Evolutionary conservation across 2,329 filamentous ascomycete species (phyloP).

Genomic region (Cytospora paraplurivora): DNA sequence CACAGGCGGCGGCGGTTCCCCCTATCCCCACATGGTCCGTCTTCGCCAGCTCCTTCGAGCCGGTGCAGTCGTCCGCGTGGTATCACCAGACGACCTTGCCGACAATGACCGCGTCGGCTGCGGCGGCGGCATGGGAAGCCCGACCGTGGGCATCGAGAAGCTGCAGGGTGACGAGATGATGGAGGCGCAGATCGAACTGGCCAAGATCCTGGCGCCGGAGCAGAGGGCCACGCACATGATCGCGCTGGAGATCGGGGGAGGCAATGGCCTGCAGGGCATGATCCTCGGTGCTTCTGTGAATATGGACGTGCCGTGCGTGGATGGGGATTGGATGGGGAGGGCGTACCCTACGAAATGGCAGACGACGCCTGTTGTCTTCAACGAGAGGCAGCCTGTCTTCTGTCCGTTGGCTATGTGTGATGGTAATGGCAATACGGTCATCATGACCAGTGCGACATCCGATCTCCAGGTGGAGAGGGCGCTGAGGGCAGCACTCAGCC

Average conservation of each 20-base stretch:
- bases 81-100: slow-evolving; percentile 52
- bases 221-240: slow-evolving; percentile 58
- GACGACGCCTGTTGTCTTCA: slow-evolving; percentile 55
- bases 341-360: slow-evolving; percentile 59
- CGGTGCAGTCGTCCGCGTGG: slow-evolving; percentile 53
- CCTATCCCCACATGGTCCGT: slow-evolving; percentile 54
- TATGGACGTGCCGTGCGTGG: slow-evolving; percentile 54
- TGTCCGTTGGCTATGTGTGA: slow-evolving; percentile 52
- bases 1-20: slow-evolving; percentile 61
- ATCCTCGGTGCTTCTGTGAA: slow-evolving; percentile 56
- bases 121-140: slow-evolving; percentile 60
- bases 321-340: slow-evolving; percentile 53
- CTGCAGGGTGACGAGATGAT: slow-evolving; percentile 59
- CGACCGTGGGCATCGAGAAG: slow-evolving; percentile 63
- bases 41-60: slow-evolving; percentile 53
- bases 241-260: slow-evolving; percentile 67
- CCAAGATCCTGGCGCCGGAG: slow-evolving; percentile 46
- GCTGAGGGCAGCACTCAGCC: slow-evolving; percentile 52
- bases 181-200: slow-evolving; percentile 54
- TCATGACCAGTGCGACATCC: slow-evolving; percentile 51
- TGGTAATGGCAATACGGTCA: slow-evolving; percentile 53
- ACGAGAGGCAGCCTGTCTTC: slow-evolving; percentile 49
- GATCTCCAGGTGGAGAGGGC: slow-evolving; percentile 52
- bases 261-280: slow-evolving; percentile 63
- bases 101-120: slow-evolving; percentile 56